Conservation (phyloP, 2,329 filamentous ascomycete species). For the Cordyceps farinosa region DNA sequence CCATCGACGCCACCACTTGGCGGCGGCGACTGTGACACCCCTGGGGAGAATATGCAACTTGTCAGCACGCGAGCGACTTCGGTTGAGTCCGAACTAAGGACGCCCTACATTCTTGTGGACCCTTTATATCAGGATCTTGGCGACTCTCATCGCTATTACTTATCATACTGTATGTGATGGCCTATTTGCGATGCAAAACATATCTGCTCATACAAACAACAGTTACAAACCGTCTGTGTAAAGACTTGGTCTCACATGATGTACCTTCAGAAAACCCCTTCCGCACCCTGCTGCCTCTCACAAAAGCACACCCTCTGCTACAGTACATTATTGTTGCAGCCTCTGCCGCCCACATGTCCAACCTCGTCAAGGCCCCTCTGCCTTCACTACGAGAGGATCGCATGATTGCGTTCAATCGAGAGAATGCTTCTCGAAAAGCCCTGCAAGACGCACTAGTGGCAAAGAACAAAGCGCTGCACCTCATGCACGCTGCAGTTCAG, state of each 20-base stretch:
- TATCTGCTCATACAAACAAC: not conserved
- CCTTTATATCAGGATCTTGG: constrained; percentile 51
- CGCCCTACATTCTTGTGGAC: constrained; percentile 40
- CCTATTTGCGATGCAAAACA: not conserved
- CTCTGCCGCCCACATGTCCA: constrained; percentile 47
- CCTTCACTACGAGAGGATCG: constrained; percentile 21
- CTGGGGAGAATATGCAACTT: constrained; percentile 26
- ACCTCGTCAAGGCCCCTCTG: constrained; percentile 35
- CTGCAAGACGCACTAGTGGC: constrained; percentile 43
- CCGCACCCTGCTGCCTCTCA: constrained; percentile 41
- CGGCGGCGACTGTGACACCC: not conserved
- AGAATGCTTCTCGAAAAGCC: constrained; percentile 27
- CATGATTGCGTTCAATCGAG: constrained; percentile 17
- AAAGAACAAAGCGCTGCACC: constrained; percentile 42
- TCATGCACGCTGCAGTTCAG: constrained; percentile 40
- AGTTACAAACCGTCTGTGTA: constrained; percentile 50
- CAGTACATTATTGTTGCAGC: constrained; percentile 47
- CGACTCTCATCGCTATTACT: constrained; percentile 41
- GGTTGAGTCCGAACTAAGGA: constrained; percentile 24
- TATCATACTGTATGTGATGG: constrained; percentile 37
- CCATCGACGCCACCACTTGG: not conserved
- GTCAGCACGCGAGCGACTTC: constrained; percentile 23
- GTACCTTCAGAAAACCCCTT: constrained; percentile 44
- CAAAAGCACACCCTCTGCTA: constrained; percentile 39
- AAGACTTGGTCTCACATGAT: constrained; percentile 49